Evolutionary conservation across 164 flowering plant genomes (phyloP).

Genomic region (Euptelea pleiosperma): DNA sequence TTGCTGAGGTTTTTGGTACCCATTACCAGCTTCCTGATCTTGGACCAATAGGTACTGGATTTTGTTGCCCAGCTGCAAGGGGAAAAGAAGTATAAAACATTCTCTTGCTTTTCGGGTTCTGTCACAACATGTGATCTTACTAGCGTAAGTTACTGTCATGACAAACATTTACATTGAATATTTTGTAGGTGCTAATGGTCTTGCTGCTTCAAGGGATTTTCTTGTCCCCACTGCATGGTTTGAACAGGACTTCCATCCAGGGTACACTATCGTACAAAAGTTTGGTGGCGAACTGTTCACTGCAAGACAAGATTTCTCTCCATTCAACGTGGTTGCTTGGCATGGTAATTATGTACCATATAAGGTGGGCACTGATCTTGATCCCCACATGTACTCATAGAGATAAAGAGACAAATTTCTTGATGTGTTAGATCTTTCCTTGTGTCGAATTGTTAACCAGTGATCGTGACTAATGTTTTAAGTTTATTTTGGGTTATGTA

Average conservation of each 20-base stretch:
- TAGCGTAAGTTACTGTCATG: not conserved
- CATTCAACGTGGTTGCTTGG: conserved; percentile 98
- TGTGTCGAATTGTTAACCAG: not conserved
- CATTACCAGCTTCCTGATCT: conserved; percentile 97
- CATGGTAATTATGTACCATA: conserved; percentile 97
- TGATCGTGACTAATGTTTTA: not conserved
- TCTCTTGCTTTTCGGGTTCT: not conserved
- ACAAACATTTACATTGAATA: not conserved
- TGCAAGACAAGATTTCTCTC: conserved; percentile 93
- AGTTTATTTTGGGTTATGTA: not conserved
- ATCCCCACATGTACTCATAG: not conserved
- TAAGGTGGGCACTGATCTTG: conserved; percentile 51
- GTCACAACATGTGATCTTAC: not conserved
- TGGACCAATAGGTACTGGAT: conserved; percentile 80
- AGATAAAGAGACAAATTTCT: not conserved
- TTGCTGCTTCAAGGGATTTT: conserved; percentile 90
- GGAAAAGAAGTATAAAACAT: not conserved
- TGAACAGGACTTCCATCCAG: conserved; percentile 52
- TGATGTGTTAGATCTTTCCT: too few relatives aligned
- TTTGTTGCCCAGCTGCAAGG: not conserved
- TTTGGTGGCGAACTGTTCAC: conserved; percentile 92
- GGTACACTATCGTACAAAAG: conserved; percentile 73
- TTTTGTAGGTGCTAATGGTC: conserved; percentile 91
- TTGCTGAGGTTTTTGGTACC: conserved; percentile 84
- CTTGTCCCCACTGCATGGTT: conserved; percentile 85